Base-by-base conservation (phyloP, 805 yeast genomes). In the Sungouiozyma ichnusensis region DNA sequence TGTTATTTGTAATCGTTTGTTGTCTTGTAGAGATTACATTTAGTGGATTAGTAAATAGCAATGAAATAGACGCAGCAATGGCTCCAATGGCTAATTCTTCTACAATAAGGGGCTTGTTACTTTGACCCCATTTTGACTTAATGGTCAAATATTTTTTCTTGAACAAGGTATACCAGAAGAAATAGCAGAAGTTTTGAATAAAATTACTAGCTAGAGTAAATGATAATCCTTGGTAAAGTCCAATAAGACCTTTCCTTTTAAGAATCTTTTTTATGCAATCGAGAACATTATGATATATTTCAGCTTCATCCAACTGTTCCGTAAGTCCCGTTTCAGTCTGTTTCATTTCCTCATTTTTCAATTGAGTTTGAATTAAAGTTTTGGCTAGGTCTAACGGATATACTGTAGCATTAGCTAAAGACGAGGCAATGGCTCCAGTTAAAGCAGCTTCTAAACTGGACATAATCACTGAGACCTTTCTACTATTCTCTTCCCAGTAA, bases 91-190 rank as follows among this genome's bases (percentile, higher is more conserved):
- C 58, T 49, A 85, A 71, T 60, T 85, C 95, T 48, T 76, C 76
- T 1, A 76, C 65, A 0, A 92, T 82, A 24, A 49, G 50, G 17
- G 54, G 63, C 53, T 54, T 63, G 60, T 49, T 65, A 38, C 63
- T 44, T 39, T 31, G 32, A 11, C n/a, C 2, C 3, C 6, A n/a
- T 14, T n/a, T 17, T 37, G 37, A n/a, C 14, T 41, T 41, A 32
- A 41, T 36, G 15, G 31, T 35, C 33, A 73, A 68, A 61, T 76
- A 79, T 15, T 71, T 62, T 41, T 72, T 70, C 47, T 85, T 74
- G 15, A 84, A 77, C 34, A 82, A 64, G 4, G 87, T 79, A 62
- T 85, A 85, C 92, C 94, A 85, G 62, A 84, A 85, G 60, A 85
- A 85, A 61, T 85, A 85, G 24, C 85, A 79, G 57, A 85, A 85